Conservation (phyloP, 805 yeast species). For the Grigorovia yakushimaensis region DNA sequence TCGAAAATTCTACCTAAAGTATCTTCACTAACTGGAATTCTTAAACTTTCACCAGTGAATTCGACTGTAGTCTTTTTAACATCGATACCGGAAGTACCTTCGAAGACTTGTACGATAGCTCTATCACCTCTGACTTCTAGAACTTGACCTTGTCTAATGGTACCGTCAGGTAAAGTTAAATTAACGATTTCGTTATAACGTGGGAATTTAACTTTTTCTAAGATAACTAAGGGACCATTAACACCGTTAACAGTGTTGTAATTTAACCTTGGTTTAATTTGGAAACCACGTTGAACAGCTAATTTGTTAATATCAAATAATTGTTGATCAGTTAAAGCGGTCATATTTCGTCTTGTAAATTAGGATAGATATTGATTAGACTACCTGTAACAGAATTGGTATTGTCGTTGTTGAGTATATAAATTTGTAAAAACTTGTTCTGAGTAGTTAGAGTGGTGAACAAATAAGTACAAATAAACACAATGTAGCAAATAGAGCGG, state of each 20-base stretch:
- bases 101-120: constrained; percentile 97
- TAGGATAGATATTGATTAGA: too few species aligned
- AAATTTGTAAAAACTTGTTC: too few species aligned
- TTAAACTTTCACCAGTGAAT: constrained; percentile 90
- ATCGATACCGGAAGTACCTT: constrained; percentile 98
- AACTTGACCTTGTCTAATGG: constrained; percentile 93
- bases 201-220: constrained; percentile 79
- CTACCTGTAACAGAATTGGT: background rate
- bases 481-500: too few species aligned
- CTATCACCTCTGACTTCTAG: constrained; percentile 94
- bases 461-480: too few species aligned
- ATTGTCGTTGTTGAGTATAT: too few species aligned
- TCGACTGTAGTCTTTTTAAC: constrained; percentile 96
- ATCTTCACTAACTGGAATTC: constrained; percentile 92
- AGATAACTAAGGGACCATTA: constrained; percentile 93
- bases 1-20: constrained; percentile 96
- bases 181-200: constrained; percentile 95
- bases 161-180: constrained; percentile 92
- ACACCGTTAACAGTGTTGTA: constrained; percentile 98
- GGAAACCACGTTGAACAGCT: constrained; percentile 88
- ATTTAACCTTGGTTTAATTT: constrained; percentile 79
- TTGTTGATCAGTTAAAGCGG: constrained; percentile 31
- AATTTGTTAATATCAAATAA: constrained; percentile 69
- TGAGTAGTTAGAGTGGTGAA: too few species aligned
- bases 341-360: background rate